Base-by-base conservation (phyloP, 2,329 filamentous ascomycete species). In the Geosmithia morbida region DNA sequence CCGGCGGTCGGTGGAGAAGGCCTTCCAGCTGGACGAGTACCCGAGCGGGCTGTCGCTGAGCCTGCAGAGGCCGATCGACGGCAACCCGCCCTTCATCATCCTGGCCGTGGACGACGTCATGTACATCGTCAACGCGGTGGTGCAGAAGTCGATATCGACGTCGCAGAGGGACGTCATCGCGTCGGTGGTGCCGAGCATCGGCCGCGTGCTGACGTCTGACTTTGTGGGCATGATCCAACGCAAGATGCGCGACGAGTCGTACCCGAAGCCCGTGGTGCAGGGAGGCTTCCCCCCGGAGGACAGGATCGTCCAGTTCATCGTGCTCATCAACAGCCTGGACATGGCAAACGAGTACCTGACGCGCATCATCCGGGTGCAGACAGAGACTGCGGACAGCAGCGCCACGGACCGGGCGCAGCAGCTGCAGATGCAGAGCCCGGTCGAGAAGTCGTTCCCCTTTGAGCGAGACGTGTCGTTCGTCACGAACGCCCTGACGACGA, bases 81-180 rank as follows among this genome's bases (percentile, higher is more conserved):
- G 81, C 49, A 87, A 88, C 55, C 77, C 87, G 2, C 92, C 92
- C 1, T 94, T 87, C 59, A 95, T 98, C 56, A 90, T 92, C 42
- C 88, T 89, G 2, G 89, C 90, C 0, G 89, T 98, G 8, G 92
- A 98, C 67, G 92, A 96, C 66, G 88, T 97, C 58, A 97, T 98
- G 90, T 98, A 97, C 65, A 96, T 98, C 56, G 86, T 95, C 60
- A 94, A 94, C 60, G 83, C 90, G 46, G 85, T 97, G 33, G 72
- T 97, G 7, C 84, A 94, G 53, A 83, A 90, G 53, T 85, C 87
- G 0, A 71, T 97, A 19, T 83, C 86, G 1, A 97, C 94, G 1
- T 87, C 85, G 2, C 89, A 96, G 60, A 74, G 81, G 54, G 74
- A 82, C 17, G 81, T 95, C 3, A 76, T 94, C 19, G 78, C 79